Evolutionary conservation across 2,329 filamentous ascomycete genomes (phyloP).

Genomic region (Neocatenulostroma microsporum): DNA sequence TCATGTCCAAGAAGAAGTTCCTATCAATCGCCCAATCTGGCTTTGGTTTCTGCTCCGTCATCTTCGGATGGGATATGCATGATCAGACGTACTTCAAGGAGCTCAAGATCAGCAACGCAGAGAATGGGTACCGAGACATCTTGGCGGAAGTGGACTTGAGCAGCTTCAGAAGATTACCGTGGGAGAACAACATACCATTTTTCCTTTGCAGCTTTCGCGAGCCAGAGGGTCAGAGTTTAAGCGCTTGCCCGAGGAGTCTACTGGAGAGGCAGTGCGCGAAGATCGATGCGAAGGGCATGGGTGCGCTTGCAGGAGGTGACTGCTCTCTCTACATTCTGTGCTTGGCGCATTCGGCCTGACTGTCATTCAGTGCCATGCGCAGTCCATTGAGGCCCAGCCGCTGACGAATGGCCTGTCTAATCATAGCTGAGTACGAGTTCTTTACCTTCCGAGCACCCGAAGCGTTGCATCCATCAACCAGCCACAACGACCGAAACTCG

Average conservation of each 20-base stretch:
- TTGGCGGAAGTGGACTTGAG: conserved; percentile 72
- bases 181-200: conserved; percentile 80
- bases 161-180: conserved; percentile 76
- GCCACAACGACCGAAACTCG: conserved; percentile 49
- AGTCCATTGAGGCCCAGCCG: conserved; percentile 7
- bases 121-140: conserved; percentile 82
- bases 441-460: conserved; percentile 73
- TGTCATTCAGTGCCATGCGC: conserved; percentile 2
- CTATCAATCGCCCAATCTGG: conserved; percentile 70
- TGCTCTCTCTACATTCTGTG: conserved; percentile 13
- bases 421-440: conserved; percentile 84
- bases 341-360: background rate
- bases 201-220: conserved; percentile 79
- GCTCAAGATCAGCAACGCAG: conserved; percentile 77
- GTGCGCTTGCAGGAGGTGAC: conserved; percentile 83
- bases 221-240: conserved; percentile 64
- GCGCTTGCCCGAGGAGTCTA: conserved; percentile 71
- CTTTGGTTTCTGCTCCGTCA: conserved; percentile 89
- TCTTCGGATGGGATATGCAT: conserved; percentile 98
- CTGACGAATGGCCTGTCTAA: conserved; percentile 13
- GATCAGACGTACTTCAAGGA: conserved; percentile 82
- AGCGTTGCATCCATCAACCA: conserved; percentile 29
- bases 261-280: conserved; percentile 62
- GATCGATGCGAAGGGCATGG: conserved; percentile 60
- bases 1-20: conserved; percentile 90